phyloP scores from a whole-genome alignment of 2,329 filamentous ascomycete species.

The Plectosphaerella plurivora region DNA sequence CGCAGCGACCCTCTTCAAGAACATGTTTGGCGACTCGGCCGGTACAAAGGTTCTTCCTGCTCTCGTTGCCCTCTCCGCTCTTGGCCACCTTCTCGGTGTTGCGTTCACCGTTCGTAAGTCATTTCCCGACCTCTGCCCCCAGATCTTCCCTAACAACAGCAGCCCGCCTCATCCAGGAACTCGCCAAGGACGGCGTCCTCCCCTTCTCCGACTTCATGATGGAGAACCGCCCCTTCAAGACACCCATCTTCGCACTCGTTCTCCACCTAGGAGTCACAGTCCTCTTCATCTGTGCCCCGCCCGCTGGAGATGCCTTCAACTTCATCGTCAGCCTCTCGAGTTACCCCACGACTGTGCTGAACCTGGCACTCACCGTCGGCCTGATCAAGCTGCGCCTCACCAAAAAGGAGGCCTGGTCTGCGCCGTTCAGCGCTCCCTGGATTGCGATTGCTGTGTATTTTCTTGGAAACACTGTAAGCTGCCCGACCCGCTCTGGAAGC shows the following conservation, averaged over 20 bases:
- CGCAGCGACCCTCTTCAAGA: conserved; percentile 8
- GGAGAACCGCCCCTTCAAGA: conserved; percentile 18
- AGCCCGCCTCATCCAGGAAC: conserved; percentile 16
- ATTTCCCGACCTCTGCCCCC: too few relatives aligned
- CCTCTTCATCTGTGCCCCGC: conserved; percentile 17
- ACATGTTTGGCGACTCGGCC: conserved; percentile 5
- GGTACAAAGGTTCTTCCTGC: conserved; percentile 7
- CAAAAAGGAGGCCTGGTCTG: conserved; percentile 10
- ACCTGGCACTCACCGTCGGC: conserved; percentile 12
- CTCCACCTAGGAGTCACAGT: conserved; percentile 15
- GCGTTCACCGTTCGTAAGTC: conserved; percentile 9
- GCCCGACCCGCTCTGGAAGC: background rate
- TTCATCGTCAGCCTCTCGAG: conserved; percentile 15
- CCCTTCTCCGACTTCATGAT: conserved; percentile 18
- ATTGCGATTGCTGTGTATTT: conserved; percentile 8
- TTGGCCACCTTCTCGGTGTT: conserved; percentile 8
- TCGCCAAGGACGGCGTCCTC: conserved; percentile 10
- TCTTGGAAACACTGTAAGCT: conserved; percentile 4
- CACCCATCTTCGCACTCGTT: conserved; percentile 13
- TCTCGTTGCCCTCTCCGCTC: conserved; percentile 5
- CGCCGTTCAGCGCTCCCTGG: conserved; percentile 14
- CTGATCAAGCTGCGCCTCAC: conserved; percentile 15
- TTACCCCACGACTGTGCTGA: conserved; percentile 13
- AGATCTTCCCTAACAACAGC: background rate
- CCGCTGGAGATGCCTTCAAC: conserved; percentile 17